Base-by-base conservation (phyloP, 176 grass and related monocot genomes). In the Alloteropsis semialata region DNA sequence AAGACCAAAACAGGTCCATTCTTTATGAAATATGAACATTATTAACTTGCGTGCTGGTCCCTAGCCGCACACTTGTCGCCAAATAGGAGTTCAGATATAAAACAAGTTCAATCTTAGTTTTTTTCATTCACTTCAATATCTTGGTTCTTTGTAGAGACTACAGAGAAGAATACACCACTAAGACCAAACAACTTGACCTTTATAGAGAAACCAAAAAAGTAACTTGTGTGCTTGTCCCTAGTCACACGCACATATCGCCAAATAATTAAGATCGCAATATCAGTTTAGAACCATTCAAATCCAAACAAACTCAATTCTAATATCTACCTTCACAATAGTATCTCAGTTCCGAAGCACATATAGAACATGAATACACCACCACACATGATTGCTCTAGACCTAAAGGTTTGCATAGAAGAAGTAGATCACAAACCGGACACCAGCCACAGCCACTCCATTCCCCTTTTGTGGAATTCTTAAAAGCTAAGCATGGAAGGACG, bases 401-500 rank as follows among this genome's bases (percentile, higher is more conserved):
- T 65, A 49, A 6, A 66, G 46, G 28, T 80, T 80, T 12, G 14
- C 5, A 27, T 1, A 48, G 24, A 82, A 38, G 42, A 17, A 38
- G 11, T 64, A 85, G 15, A 24, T 71, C 24, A 45, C 6, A 36
- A 11, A 44, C 29, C 30, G 36, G 69, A 12, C 9, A 54, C 48
- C 29, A 55, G 43, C 58, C 16, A 42, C 21, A 14, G 13, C 13
- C 29, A 11, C 13, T 22, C 19, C 43, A n/a, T 50, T 79, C 45
- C 39, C 16, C 60, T 16, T 59, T 76, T 50, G 5, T 33, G 25
- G 30, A 53, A 53, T 54, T 77, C 25, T 83, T 54, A 87, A 82
- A 82, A 76, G 53, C 72, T 33, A 69, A 69, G 71, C 5, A 77
- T 87, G 72, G 80, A 38, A 65, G 42, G 86, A 64, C 63, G 65